Conservation (phyloP, 768 basidiomycete species). For the Amylocystis lapponica region DNA sequence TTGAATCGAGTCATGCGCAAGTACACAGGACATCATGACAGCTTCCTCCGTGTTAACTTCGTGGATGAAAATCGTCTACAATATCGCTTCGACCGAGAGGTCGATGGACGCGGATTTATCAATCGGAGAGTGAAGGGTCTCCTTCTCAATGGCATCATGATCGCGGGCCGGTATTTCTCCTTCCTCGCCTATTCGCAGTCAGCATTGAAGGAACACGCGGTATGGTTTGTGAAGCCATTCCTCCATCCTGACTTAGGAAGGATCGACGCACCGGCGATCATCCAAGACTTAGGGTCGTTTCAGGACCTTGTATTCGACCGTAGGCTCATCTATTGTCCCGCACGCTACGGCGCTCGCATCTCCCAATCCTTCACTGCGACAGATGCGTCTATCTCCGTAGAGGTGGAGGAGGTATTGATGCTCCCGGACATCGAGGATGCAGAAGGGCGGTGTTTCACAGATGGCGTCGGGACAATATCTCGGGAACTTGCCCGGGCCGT, state of each 20-base stretch:
- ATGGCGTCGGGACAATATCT: conserved; percentile 67
- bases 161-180: conserved; percentile 50
- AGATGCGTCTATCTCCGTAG: conserved; percentile 45
- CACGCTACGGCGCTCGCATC: conserved; percentile 65
- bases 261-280: conserved; percentile 44
- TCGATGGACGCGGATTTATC: conserved; percentile 48
- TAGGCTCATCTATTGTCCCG: conserved; percentile 51
- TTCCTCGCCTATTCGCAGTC: conserved; percentile 75
- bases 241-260: conserved; percentile 9
- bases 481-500: conserved; percentile 46
- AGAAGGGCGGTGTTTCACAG: conserved; percentile 46
- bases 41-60: conserved; percentile 60
- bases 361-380: conserved; percentile 75
- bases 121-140: conserved; percentile 40
- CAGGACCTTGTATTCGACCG: conserved; percentile 39
- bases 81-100: conserved; percentile 50
- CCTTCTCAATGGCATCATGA: conserved; percentile 38
- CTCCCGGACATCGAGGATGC: conserved; percentile 41
- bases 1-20: conserved; percentile 58
- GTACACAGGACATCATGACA: conserved; percentile 41
- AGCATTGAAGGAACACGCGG: conserved; percentile 51
- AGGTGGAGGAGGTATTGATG: conserved; percentile 32
- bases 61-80: conserved; percentile 51
- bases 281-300: conserved; percentile 51
- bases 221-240: conserved; percentile 65